Base-by-base conservation (phyloP, 2,329 filamentous ascomycete genomes). In the Diaporthe helianthi region DNA sequence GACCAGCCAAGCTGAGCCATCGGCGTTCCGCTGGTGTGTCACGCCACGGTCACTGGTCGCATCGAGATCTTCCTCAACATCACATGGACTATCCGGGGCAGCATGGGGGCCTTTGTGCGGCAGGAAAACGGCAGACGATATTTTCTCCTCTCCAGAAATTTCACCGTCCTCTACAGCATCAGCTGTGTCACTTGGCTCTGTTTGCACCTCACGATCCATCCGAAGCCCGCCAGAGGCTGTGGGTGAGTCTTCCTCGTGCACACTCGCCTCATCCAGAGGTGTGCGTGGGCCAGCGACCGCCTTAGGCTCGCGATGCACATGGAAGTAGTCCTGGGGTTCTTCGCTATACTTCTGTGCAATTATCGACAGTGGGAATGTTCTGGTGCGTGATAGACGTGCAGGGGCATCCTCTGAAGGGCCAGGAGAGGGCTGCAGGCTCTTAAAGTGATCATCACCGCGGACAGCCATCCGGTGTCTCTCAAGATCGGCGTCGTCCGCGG, bases 81-180 rank as follows among this genome's bases (percentile, higher is more conserved):
- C 65, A 44, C 67, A 69, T 51, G 58, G 67, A 51, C 33, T 46
- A 70, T 79, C 76, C 29, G 76, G 71, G 65, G 79, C 74, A 71
- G 80, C 78, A 63, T 84, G 83, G 49, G 84, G 79, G 53, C 85
- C 85, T 74, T 93, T 89, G 81, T 95, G 93, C 51, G 93, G 93
- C 58, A 94, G 85, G 77, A 96, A 96, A 49, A 94, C 85, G 29
- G 93, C 93, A 38, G 92, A 95, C n/a, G 92, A 93, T 72, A 96
- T 94, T 79, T 95, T 93, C 78, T 96, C 93, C 77, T 92, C 90
- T 69, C 92, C 91, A 17, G 92, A 94, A 69, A 88, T 86, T 49
- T 89, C 86, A 22, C 81, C 83, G 54, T 87, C 84, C 71, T 85
- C 83, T 60, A 78, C 77, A 55, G 76, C 78, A 46, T 81, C 81